Evolutionary conservation across 495 filamentous ascomycete species (phyloP).

Genomic region (Cairneyella variabilis): DNA sequence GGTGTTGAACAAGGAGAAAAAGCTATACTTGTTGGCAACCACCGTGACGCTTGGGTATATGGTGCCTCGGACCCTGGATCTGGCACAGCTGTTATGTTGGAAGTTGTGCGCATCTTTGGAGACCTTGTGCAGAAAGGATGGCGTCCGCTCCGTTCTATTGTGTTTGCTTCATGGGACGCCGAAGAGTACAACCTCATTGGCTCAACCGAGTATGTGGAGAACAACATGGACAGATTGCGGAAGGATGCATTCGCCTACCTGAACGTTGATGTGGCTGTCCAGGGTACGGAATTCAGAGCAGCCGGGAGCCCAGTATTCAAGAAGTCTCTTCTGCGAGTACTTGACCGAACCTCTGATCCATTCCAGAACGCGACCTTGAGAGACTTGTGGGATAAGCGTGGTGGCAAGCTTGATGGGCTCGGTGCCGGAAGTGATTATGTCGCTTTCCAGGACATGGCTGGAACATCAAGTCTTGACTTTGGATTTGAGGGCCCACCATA

Average conservation of each 20-base stretch:
- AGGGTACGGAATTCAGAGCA: slow-evolving; percentile 68
- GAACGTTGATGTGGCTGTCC: slow-evolving; percentile 86
- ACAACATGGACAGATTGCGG: slow-evolving; percentile 73
- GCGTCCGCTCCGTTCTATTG: slow-evolving; percentile 87
- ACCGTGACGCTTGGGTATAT: slow-evolving; percentile 91
- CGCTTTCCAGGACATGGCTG: slow-evolving; percentile 91
- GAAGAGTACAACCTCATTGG: slow-evolving; percentile 92
- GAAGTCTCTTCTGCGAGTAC: slow-evolving; percentile 62
- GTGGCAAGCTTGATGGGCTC: slow-evolving; percentile 61
- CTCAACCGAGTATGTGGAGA: slow-evolving; percentile 93
- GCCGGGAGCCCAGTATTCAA: slow-evolving; percentile 75
- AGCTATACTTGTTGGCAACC: slow-evolving; percentile 86
- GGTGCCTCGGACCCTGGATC: slow-evolving; percentile 82
- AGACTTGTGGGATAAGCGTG: slow-evolving; percentile 68
- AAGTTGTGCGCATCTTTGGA: slow-evolving; percentile 79
- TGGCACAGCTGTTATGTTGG: slow-evolving; percentile 87
- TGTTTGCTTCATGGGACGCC: slow-evolving; percentile 94
- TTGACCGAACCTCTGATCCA: slow-evolving; percentile 73
- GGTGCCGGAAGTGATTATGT: slow-evolving; percentile 86
- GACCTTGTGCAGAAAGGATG: slow-evolving; percentile 71
- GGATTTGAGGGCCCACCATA: slow-evolving; percentile 67
- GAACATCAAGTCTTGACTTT: slow-evolving; percentile 84
- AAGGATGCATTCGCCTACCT: slow-evolving; percentile 78
- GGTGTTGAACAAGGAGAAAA: slow-evolving; percentile 83
- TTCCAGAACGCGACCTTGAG: slow-evolving; percentile 66